phyloP scores from a whole-genome alignment of 2,329 filamentous ascomycete species.

The Talaromyces piceae region DNA sequence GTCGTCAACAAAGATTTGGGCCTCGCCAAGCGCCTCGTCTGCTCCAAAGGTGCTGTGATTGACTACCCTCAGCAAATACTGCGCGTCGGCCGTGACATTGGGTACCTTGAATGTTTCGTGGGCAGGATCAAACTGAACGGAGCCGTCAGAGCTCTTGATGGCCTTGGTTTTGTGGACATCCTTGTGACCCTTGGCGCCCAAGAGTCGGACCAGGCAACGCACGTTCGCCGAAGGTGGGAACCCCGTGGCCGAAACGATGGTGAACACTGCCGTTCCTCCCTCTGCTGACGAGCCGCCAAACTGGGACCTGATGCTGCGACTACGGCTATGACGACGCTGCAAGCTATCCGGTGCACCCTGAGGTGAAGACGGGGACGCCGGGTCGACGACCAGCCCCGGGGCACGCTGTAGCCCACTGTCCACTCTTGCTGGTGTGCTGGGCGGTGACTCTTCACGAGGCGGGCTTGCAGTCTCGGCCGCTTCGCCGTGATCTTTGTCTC shows the following conservation, averaged over 20 bases:
- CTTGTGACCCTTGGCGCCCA: constrained; percentile 61
- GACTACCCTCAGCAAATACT: constrained; percentile 80
- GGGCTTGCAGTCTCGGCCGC: constrained; percentile 16
- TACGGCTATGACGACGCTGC: constrained; percentile 38
- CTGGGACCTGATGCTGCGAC: constrained; percentile 43
- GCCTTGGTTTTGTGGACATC: constrained; percentile 88
- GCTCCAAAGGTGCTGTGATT: constrained; percentile 78
- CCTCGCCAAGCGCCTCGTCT: constrained; percentile 77
- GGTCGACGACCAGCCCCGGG: constrained; percentile 24
- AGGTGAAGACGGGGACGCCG: constrained; percentile 15
- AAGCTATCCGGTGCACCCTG: constrained; percentile 12
- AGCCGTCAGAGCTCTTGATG: constrained; percentile 60
- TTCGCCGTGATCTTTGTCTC: constrained; percentile 52
- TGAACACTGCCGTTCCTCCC: constrained; percentile 70
- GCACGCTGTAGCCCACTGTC: constrained; percentile 14
- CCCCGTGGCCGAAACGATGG: constrained; percentile 67
- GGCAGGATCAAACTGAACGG: constrained; percentile 57
- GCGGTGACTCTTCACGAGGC: constrained; percentile 16
- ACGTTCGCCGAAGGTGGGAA: constrained; percentile 71
- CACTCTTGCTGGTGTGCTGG: constrained; percentile 13
- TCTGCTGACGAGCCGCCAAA: constrained; percentile 45
- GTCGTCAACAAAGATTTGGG: constrained; percentile 87
- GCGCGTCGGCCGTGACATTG: constrained; percentile 67
- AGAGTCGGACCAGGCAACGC: constrained; percentile 65
- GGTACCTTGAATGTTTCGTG: constrained; percentile 67